A percentile compares a stretch with the other conserved stretches of the same genome.
Conservation (phyloP, 495 filamentous ascomycete genomes). For the Trichoderma orchidacearum region DNA sequence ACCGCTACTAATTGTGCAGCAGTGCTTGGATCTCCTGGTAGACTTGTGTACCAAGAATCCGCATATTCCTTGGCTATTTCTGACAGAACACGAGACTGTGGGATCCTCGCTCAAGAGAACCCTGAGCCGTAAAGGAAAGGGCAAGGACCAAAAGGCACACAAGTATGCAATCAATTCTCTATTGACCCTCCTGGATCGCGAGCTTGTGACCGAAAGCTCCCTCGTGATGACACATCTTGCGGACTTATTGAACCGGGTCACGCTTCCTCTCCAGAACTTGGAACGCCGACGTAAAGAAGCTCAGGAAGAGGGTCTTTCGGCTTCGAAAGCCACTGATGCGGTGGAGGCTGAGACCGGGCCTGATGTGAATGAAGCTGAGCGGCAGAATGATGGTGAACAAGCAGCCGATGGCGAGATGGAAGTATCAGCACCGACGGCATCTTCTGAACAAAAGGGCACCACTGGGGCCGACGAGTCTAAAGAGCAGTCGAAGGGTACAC, state of each 20-base stretch:
- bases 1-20: slow-evolving; percentile 87
- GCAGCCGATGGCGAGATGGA: slow-evolving; percentile 9
- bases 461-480: slow-evolving; percentile 1
- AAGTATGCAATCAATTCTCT: slow-evolving; percentile 89
- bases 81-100: slow-evolving; percentile 84
- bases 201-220: slow-evolving; percentile 88
- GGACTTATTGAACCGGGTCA: slow-evolving; percentile 72
- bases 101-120: slow-evolving; percentile 59
- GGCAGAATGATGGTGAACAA: slow-evolving; percentile 10
- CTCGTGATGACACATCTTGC: slow-evolving; percentile 90
- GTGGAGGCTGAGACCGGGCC: slow-evolving; percentile 29
- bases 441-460: slow-evolving; percentile 10
- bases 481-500: slow-evolving; percentile 29
- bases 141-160: slow-evolving; percentile 63
- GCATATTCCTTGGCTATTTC: slow-evolving; percentile 81
- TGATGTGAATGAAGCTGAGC: slow-evolving; percentile 8
- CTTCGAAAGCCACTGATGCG: slow-evolving; percentile 44
- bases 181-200: slow-evolving; percentile 74
- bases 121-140: slow-evolving; percentile 71
- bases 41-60: slow-evolving; percentile 67
- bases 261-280: slow-evolving; percentile 68
- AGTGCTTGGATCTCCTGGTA: slow-evolving; percentile 72
- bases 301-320: slow-evolving; percentile 43
- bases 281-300: slow-evolving; percentile 70
- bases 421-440: slow-evolving; percentile 6